Evolutionary conservation across 176 grass and related monocot genomes (phyloP), one percentile per base, ranked within the genome.

Genomic region (Neostapfia colusana): DNA sequence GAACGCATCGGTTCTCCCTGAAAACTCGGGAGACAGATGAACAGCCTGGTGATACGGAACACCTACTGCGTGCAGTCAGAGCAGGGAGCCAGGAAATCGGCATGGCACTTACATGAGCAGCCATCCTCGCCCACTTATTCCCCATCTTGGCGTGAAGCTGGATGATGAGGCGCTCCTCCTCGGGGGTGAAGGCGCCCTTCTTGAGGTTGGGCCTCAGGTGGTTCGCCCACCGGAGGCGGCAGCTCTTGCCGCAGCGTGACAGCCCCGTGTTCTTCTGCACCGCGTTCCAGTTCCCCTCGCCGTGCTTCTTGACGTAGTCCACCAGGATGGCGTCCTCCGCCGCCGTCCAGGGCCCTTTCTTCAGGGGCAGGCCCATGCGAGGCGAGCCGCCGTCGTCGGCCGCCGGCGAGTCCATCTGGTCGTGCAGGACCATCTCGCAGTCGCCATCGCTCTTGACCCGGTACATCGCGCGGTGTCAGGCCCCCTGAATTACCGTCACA

Each of bases 71-170:
- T 31, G 31, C 31, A 31, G 31, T 31, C 44, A 74, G 40, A 83
- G 37, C 60, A 67, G 55, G 84, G 46, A 58, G 69, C 77, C 27
- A 17, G 7, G 13, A 20, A 37, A 65, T 38, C 69, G 28, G 4
- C 62, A 53, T 27, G 12, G 71, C 24, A 81, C 89, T 90, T 90
- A 93, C 93, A 77, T 80, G 76, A 69, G 88, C 74, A 65, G 85
- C 90, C 85, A 97, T 93, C 83, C 85, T 70, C 59, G 93, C 93
- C 90, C 90, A 97, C 83, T 90, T 97, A 78, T 93, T 97, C 20
- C 93, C 90, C n/a, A 97, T 72, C 75, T 79, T 86, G 40, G 80
- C 74, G 80, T 97, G 93, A 56, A 97, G 90, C 86, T 93, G 77
- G 24, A 90, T 87, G 72, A 97, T 93, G 70, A 90, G 43, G 65